Conservation (phyloP, 331 rosid species). For the Dryas integrifolia region DNA sequence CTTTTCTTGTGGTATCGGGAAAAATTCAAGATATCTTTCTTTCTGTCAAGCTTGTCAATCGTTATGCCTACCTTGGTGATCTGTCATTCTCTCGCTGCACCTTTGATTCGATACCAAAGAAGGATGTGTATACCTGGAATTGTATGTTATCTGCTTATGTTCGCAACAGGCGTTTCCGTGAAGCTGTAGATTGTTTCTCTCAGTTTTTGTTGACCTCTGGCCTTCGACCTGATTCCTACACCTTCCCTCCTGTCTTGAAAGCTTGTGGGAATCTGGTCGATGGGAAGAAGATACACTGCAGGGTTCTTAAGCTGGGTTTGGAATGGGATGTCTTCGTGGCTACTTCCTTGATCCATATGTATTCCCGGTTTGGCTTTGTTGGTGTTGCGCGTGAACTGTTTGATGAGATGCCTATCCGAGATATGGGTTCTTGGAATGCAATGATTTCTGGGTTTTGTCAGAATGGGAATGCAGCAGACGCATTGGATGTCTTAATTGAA, state of each 20-base stretch:
- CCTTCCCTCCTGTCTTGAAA: constrained; percentile 49
- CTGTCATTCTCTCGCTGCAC: constrained; percentile 30
- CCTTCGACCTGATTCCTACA: constrained; percentile 41
- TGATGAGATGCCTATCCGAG: constrained; percentile 37
- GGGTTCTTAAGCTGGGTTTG: constrained; percentile 45
- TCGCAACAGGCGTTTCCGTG: constrained; percentile 30
- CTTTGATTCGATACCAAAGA: constrained; percentile 38
- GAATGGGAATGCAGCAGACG: constrained; percentile 38
- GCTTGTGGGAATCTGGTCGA: constrained; percentile 40
- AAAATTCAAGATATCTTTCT: constrained; percentile 33
- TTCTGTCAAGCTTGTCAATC: constrained; percentile 42
- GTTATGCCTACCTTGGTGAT: constrained; percentile 39
- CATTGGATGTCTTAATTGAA: constrained; percentile 40
- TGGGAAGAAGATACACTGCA: constrained; percentile 48
- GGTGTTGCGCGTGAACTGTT: constrained; percentile 34
- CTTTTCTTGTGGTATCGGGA: constrained; percentile 45
- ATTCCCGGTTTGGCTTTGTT: constrained; percentile 42
- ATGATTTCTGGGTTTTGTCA: constrained; percentile 54
- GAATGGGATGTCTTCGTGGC: constrained; percentile 49
- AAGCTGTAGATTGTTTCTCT: constrained; percentile 40
- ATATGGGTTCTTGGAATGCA: constrained; percentile 53
- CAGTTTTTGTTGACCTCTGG: constrained; percentile 28
- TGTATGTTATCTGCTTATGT: constrained; percentile 53
- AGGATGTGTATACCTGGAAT: constrained; percentile 51
- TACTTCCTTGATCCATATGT: constrained; percentile 51